Evolutionary conservation across 192 early-diverging fungal species (phyloP).

Genomic region (Cladochytrium replicatum): DNA sequence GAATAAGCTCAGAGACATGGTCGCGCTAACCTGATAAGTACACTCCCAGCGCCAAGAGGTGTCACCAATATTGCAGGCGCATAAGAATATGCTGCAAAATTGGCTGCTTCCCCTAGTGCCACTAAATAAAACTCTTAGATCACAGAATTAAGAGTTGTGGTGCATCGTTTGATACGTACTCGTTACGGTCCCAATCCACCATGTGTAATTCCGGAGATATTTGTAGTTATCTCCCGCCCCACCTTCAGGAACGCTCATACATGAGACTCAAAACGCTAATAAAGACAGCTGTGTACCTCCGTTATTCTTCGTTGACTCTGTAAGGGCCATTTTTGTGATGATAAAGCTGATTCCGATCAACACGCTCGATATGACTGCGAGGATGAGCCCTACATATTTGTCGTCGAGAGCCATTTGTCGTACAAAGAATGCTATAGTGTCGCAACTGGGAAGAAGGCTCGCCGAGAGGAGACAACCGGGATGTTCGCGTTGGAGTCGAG

Average conservation of each 20-base stretch:
- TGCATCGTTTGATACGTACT: conserved; percentile 36
- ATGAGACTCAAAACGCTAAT: too few species aligned
- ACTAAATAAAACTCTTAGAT: conserved; percentile 33
- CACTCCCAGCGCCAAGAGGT: conserved; percentile 82
- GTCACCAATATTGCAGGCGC: conserved; percentile 94
- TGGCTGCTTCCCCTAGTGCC: conserved; percentile 86
- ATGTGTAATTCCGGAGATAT: conserved; percentile 78
- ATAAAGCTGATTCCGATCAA: conserved; percentile 91
- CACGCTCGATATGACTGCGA: conserved; percentile 78
- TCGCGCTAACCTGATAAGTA: conserved; percentile 63
- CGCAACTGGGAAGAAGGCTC: too few species aligned
- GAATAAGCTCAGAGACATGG: neutral
- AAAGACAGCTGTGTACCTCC: too few species aligned
- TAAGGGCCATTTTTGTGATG: conserved; percentile 84
- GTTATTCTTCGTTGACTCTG: conserved; percentile 39
- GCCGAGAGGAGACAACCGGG: too few species aligned
- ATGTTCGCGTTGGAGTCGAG: too few species aligned
- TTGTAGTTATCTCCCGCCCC: conserved; percentile 59
- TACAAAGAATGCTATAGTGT: too few species aligned
- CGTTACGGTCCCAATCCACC: conserved; percentile 84
- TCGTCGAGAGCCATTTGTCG: too few species aligned
- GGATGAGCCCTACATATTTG: conserved; percentile 63
- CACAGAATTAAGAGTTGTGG: neutral
- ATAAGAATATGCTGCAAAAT: conserved; percentile 93
- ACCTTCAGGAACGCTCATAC: conserved; percentile 7